phyloP scores from a whole-genome alignment of 495 filamentous ascomycete genomes.

The Hamigera avellanea region DNA sequence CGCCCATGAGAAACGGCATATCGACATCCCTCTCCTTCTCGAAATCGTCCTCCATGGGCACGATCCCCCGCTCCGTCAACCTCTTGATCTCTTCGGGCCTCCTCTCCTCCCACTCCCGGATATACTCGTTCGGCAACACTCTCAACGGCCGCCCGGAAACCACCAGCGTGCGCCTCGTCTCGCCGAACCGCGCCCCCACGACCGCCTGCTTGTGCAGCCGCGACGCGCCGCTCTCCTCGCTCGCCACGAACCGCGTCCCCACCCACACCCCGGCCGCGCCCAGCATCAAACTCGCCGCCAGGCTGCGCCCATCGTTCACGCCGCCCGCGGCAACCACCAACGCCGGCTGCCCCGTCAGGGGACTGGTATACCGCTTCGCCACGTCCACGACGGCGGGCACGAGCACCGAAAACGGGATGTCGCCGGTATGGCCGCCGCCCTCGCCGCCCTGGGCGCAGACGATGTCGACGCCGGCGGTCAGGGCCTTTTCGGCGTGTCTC shows the following conservation, averaged over 20 bases:
- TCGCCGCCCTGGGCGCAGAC: constrained; percentile 76
- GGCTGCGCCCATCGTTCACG: constrained; percentile 55
- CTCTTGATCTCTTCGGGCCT: constrained; percentile 57
- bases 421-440: constrained; percentile 69
- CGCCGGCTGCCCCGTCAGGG: constrained; percentile 41
- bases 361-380: constrained; percentile 45
- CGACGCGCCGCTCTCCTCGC: constrained; percentile 63
- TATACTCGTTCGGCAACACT: constrained; percentile 70
- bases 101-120: constrained; percentile 64
- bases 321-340: constrained; percentile 71
- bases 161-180: constrained; percentile 68
- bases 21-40: constrained; percentile 68
- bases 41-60: constrained; percentile 71
- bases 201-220: constrained; percentile 71
- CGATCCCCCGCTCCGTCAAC: constrained; percentile 60
- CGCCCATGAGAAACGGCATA: constrained; percentile 84
- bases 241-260: constrained; percentile 76
- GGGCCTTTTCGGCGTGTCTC: constrained; percentile 75
- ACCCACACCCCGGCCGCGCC: constrained; percentile 73
- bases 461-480: constrained; percentile 71
- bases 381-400: constrained; percentile 70
- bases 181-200: constrained; percentile 60
- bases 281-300: constrained; percentile 62
- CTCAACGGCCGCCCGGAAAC: constrained; percentile 69
- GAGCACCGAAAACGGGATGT: constrained; percentile 60